phyloP scores from a whole-genome alignment of 2,329 filamentous ascomycete genomes.

The Biscogniauxia sp. region DNA sequence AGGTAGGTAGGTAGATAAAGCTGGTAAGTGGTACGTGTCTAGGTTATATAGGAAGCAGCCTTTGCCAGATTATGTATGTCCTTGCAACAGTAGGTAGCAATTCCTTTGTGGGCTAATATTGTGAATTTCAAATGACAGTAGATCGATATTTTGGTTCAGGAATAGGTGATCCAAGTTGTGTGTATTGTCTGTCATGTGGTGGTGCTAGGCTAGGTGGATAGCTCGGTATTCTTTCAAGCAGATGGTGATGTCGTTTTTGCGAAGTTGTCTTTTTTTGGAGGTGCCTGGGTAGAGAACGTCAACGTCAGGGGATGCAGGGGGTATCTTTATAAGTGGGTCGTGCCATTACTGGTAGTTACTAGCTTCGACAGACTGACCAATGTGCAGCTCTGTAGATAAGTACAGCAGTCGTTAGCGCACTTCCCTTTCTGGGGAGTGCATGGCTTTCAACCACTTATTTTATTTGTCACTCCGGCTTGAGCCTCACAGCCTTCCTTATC shows the following conservation, averaged over 20 bases:
- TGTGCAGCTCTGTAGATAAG: too few species aligned
- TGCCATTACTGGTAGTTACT: neutral
- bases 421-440: conserved; percentile 1
- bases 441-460: neutral
- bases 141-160: neutral
- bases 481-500: neutral
- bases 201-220: too few species aligned
- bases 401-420: neutral
- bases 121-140: neutral
- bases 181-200: neutral
- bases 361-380: neutral
- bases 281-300: neutral
- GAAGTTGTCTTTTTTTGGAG: neutral
- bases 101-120: neutral
- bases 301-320: conserved; percentile 18
- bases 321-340: conserved; percentile 1
- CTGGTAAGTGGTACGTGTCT: conserved; percentile 18
- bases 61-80: neutral
- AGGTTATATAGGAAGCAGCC: conserved; percentile 10
- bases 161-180: neutral
- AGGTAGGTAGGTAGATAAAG: conserved; percentile 1
- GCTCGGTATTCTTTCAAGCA: too few species aligned
- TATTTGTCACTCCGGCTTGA: neutral
- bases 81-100: neutral
- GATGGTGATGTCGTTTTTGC: neutral